Evolutionary conservation across 1,284 basidiomycete genomes (phyloP).

Genomic region (Sutorius eximius): DNA sequence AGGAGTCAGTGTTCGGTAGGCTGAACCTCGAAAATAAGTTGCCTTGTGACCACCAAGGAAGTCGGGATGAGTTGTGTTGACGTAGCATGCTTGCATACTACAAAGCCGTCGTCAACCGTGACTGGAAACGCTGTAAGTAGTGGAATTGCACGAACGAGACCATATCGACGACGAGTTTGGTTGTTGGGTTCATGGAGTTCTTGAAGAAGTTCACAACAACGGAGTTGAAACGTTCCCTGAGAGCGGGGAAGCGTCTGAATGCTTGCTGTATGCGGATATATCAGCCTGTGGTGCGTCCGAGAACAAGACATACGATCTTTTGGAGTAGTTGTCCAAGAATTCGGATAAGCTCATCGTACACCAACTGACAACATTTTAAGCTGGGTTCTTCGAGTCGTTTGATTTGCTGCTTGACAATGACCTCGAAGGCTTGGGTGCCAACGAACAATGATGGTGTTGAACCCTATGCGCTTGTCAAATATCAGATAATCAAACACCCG

Average conservation of each 20-base stretch:
- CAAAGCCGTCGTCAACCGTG: not conserved
- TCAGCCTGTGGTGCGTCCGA: conserved; percentile 1
- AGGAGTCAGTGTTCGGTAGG: conserved; percentile 1
- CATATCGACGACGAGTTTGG: conserved; percentile 91
- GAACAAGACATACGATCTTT: conserved; percentile 73
- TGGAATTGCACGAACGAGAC: conserved; percentile 60
- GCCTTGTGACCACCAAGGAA: conserved; percentile 95
- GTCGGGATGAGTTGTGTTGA: conserved; percentile 99
- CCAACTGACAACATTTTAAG: conserved; percentile 90
- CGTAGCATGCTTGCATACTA: conserved; percentile 95
- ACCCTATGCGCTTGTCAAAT: conserved; percentile 52
- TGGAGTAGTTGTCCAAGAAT: conserved; percentile 87
- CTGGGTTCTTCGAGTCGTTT: conserved; percentile 92
- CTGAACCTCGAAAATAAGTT: conserved; percentile 7
- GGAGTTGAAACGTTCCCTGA: conserved; percentile 91
- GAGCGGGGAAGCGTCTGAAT: conserved; percentile 92
- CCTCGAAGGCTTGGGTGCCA: conserved; percentile 94
- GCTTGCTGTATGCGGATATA: conserved; percentile 63
- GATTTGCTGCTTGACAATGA: conserved; percentile 99
- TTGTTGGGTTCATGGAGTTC: conserved; percentile 89
- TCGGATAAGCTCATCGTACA: conserved; percentile 96
- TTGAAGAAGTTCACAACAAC: conserved; percentile 98
- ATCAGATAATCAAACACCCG: not conserved
- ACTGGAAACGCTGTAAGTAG: not conserved
- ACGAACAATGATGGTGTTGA: conserved; percentile 96